Conservation (phyloP, 768 basidiomycete species). For the Pluteus cervinus region DNA sequence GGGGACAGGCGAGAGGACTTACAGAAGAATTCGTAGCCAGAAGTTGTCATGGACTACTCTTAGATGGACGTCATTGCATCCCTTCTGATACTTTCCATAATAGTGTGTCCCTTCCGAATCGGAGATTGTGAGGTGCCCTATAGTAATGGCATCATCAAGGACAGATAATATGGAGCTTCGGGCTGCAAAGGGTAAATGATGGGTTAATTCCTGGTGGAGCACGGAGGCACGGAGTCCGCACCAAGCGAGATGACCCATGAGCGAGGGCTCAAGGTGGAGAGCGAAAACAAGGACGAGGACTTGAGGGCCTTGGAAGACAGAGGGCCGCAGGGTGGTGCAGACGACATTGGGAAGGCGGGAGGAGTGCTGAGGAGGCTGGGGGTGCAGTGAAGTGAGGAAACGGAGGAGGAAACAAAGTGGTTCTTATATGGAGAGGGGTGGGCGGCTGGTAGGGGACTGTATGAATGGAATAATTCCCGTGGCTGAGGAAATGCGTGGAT, state of each 20-base stretch:
- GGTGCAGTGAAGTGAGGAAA: conserved; percentile 23
- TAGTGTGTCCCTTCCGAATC: conserved; percentile 55
- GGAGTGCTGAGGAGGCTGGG: conserved; percentile 10
- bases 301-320: conserved; percentile 37
- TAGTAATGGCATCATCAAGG: conserved; percentile 50
- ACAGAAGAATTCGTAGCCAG: conserved; percentile 64
- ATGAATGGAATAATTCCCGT: conserved; percentile 29
- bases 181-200: conserved; percentile 27
- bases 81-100: conserved; percentile 53
- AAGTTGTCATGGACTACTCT: conserved; percentile 55
- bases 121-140: conserved; percentile 55
- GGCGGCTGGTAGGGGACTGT: conserved; percentile 26
- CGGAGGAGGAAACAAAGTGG: conserved; percentile 17
- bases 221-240: conserved; percentile 16
- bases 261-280: conserved; percentile 38
- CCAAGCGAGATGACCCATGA: conserved; percentile 48
- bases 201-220: conserved; percentile 6
- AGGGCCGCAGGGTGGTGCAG: conserved; percentile 33
- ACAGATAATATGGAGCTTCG: conserved; percentile 55
- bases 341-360: conserved; percentile 25
- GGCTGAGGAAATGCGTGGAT: conserved; percentile 22
- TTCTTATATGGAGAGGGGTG: conserved; percentile 29
- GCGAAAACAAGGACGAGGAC: conserved; percentile 36
- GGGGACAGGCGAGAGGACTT: conserved; percentile 20
- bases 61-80: conserved; percentile 55